Percentiles rank a stretch among this genome's conserved stretches.
Conservation (phyloP, 1,139 yeast genomes). For the Yamadazyma taylorii region DNA sequence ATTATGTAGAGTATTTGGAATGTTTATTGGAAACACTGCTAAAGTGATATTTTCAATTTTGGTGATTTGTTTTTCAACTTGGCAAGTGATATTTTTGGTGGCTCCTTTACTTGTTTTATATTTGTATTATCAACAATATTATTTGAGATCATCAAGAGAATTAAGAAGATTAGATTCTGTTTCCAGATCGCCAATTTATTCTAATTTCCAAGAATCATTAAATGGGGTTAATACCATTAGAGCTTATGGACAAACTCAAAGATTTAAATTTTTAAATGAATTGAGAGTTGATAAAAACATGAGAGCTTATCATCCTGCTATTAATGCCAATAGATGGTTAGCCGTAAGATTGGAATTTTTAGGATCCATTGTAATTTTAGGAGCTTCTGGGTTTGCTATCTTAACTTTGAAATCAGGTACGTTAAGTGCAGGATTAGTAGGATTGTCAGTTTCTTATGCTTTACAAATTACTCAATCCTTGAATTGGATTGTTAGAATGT, state of each 20-base stretch:
- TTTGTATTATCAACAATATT: conserved; percentile 83
- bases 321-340: conserved; percentile 94
- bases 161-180: conserved; percentile 92
- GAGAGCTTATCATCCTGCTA: conserved; percentile 91
- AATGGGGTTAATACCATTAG: conserved; percentile 89
- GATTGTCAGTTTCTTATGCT: conserved; percentile 90
- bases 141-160: conserved; percentile 88
- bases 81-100: conserved; percentile 76
- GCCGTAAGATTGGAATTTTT: conserved; percentile 90
- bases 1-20: conserved; percentile 78
- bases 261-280: conserved; percentile 76
- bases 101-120: conserved; percentile 73
- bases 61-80: conserved; percentile 86
- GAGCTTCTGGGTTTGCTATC: conserved; percentile 82
- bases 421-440: conserved; percentile 86
- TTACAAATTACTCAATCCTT: conserved; percentile 88
- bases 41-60: conserved; percentile 77
- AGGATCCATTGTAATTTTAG: conserved; percentile 83
- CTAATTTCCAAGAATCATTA: conserved; percentile 94
- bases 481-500: conserved; percentile 98
- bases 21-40: conserved; percentile 71
- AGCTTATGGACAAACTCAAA: conserved; percentile 74
- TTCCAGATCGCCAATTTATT: conserved; percentile 90
- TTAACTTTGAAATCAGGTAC: conserved; percentile 64
- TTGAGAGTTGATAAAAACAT: conserved; percentile 79